These are phyloP conservation scores for Aurifilum marmelostoma DNA, from an alignment of 2,329 filamentous ascomycete species.

Conservation along the genomic window DNA sequence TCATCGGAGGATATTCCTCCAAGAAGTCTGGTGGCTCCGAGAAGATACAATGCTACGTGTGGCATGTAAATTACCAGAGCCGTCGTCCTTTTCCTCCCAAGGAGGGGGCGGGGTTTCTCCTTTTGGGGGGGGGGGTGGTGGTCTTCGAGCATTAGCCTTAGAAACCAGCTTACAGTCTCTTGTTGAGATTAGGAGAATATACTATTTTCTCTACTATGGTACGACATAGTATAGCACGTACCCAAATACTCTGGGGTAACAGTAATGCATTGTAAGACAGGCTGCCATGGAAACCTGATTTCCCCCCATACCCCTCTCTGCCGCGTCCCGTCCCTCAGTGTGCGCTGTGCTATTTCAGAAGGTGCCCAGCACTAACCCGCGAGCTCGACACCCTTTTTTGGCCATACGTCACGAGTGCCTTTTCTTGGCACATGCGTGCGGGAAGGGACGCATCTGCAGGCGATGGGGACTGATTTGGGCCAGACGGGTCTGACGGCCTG, in stretches of 20 bases:
- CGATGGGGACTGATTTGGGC: slow-evolving; percentile 1
- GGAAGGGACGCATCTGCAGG: slow-evolving; percentile 16
- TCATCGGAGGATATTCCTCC: neutral
- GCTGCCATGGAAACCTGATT: neutral
- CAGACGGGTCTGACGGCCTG: neutral
- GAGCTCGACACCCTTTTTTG: neutral
- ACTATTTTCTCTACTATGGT: neutral
- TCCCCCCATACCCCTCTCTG: neutral
- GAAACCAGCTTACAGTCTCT: neutral
- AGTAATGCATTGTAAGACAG: neutral
- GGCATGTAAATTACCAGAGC: neutral
- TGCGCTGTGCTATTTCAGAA: neutral
- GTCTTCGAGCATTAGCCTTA: neutral
- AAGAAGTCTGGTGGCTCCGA: too few relatives aligned
- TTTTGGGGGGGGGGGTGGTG: too few relatives aligned
- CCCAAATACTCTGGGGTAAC: neutral
- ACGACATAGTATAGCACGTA: neutral
- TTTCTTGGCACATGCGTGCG: slow-evolving; percentile 14
- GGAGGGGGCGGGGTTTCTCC: too few relatives aligned
- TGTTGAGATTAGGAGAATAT: neutral
- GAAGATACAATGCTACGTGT: neutral
- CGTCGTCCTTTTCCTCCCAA: neutral
- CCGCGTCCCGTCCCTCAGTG: neutral
- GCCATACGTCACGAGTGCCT: slow-evolving; percentile 13
- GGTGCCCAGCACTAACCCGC: neutral